Base-by-base conservation (phyloP, 1,284 basidiomycete species). In the Moesziomyces globuligerus region DNA sequence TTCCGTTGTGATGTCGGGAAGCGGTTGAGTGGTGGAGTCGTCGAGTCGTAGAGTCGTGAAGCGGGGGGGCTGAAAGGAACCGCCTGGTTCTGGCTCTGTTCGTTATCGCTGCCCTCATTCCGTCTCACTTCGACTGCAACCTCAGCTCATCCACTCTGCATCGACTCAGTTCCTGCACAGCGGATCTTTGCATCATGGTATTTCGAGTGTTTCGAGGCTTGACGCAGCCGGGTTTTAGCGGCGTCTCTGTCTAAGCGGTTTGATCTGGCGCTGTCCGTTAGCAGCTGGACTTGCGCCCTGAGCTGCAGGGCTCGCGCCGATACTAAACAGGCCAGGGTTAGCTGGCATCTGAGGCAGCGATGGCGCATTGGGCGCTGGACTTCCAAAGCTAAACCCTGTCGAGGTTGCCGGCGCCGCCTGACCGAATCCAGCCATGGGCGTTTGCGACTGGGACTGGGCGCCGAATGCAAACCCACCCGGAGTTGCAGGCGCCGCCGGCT, bases 241-340 rank as follows among this genome's bases (percentile, higher is more conserved):
- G 28, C 70, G 50, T 23, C 70, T 38, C 46, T 70, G 70, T 3
- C 73, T 53, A 42, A 75, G 47, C 18, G 75, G 75, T 46, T 78
- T 78, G 42, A 78, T 78, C 53, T 72, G 68, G 26, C 75, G 29
- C 29, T n/a, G n/a, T n/a, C n/a, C n/a, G n/a, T n/a, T 52, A 4
- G 64, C 75, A 5, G 54, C 57, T 0, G 73, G 67, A 8, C 28
- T 39, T 7, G 37, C 40, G 1, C 58, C 54, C 7, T 49, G 32
- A 3, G 50, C 21, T 8, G 40, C 42, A 7, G 56, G 39, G 18
- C 32, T 38, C 4, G 46, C 55, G 24, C 74, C 75, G 52, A 78
- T 69, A 18, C 61, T 75, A 34, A 78, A 78, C 52, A 78, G 18
- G 1, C 64, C 69, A 10, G 55, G 48, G 18, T 45, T 39, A 11